A percentile compares a stretch with the other conserved stretches of the same genome.
Evolutionary conservation across 371 early-diverging fungal species (phyloP).

Genomic region (Mucor indicus): DNA sequence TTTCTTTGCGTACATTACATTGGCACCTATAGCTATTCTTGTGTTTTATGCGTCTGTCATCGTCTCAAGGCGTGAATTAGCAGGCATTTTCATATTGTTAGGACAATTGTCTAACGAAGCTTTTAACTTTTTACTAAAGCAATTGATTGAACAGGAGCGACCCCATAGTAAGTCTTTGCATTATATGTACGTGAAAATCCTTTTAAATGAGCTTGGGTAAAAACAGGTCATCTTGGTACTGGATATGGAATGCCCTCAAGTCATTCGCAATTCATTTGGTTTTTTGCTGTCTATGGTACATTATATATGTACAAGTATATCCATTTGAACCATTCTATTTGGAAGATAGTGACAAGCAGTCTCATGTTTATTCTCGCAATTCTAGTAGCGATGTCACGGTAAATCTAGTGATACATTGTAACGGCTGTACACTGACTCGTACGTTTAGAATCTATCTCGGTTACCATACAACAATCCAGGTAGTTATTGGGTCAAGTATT

Average conservation of each 20-base stretch:
- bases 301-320: conserved; percentile 58
- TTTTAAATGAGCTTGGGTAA: not conserved
- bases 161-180: conserved; percentile 69
- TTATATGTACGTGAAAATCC: not conserved
- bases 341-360: conserved; percentile 42
- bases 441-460: conserved; percentile 70
- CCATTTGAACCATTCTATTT: conserved; percentile 23
- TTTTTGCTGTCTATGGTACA: conserved; percentile 65
- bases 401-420: conserved; percentile 2
- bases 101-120: conserved; percentile 86
- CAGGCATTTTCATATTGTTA: conserved; percentile 64
- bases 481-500: conserved; percentile 62
- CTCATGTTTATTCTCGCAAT: conserved; percentile 34
- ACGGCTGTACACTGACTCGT: not conserved
- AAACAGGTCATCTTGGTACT: conserved; percentile 67
- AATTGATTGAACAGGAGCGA: conserved; percentile 65
- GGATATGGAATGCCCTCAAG: conserved; percentile 96
- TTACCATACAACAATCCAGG: conserved; percentile 81
- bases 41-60: conserved; percentile 78
- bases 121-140: conserved; percentile 72
- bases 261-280: conserved; percentile 91
- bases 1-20: conserved; percentile 66
- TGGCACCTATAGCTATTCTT: conserved; percentile 76
- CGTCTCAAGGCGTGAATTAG: conserved; percentile 72
- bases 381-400: conserved; percentile 60